Evolutionary conservation across 805 yeast species (phyloP).

Genomic region (Wickerhamomyces sydowiorum): DNA sequence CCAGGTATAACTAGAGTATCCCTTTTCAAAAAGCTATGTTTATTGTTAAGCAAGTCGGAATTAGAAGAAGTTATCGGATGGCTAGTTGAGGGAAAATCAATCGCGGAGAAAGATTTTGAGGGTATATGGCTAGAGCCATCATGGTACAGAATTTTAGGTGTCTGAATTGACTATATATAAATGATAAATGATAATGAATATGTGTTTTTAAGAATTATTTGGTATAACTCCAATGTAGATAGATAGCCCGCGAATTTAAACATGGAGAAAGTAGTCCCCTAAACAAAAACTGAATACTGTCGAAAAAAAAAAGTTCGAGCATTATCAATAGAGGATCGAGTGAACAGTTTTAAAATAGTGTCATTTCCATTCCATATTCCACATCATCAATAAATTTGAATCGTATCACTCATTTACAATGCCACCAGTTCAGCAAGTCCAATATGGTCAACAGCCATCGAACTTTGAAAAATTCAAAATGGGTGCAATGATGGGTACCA

Average conservation of each 20-base stretch:
- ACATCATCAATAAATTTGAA: no score
- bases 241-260: no score
- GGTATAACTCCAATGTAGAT: no score
- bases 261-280: no score
- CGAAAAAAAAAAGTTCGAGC: no score
- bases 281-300: no score
- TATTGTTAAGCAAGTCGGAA: conserved; percentile 25
- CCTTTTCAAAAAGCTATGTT: conserved; percentile 18
- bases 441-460: conserved; percentile 62
- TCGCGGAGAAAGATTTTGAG: conserved; percentile 26
- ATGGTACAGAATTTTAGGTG: conserved; percentile 42
- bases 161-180: not conserved
- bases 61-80: conserved; percentile 34
- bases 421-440: conserved; percentile 64
- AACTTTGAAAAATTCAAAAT: conserved; percentile 95
- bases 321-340: no score
- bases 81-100: conserved; percentile 37
- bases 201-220: no score
- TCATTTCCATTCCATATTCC: no score
- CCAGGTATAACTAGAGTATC: conserved; percentile 44
- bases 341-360: no score
- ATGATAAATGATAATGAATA: no score
- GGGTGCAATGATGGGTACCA: conserved; percentile 95
- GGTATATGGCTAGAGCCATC: conserved; percentile 39
- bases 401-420: conserved; percentile 1